Conservation (phyloP, 2,329 filamentous ascomycete species). For the Fusarium mangiferae region DNA sequence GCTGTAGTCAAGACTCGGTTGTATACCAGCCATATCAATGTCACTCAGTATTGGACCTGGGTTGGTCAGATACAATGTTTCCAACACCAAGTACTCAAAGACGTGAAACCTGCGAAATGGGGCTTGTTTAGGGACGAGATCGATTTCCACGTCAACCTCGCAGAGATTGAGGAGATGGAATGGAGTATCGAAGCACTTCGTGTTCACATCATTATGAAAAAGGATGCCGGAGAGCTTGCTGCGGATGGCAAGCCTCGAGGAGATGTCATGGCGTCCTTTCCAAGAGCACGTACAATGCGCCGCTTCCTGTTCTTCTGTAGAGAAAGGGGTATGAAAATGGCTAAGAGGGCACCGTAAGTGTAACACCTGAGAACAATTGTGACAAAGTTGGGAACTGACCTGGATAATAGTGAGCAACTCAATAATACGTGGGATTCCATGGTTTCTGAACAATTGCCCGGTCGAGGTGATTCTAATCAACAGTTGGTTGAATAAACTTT, state of each 20-base stretch:
- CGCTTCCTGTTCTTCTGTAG: slow-evolving; percentile 61
- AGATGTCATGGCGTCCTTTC: slow-evolving; percentile 62
- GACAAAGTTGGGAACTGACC: slow-evolving; percentile 25
- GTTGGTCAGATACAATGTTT: slow-evolving; percentile 53
- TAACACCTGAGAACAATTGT: not conserved
- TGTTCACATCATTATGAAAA: slow-evolving; percentile 54
- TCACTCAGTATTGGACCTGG: slow-evolving; percentile 69
- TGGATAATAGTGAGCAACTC: slow-evolving; percentile 48
- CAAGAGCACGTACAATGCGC: slow-evolving; percentile 62
- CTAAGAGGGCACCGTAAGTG: slow-evolving; percentile 55
- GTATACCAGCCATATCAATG: slow-evolving; percentile 57
- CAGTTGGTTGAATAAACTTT: slow-evolving; percentile 41
- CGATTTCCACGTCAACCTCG: slow-evolving; percentile 60
- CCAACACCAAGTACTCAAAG: slow-evolving; percentile 65
- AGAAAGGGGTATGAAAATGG: slow-evolving; percentile 55
- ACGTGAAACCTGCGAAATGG: slow-evolving; percentile 58
- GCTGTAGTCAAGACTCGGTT: slow-evolving; percentile 62
- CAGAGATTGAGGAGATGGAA: slow-evolving; percentile 58
- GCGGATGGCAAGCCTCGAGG: slow-evolving; percentile 53
- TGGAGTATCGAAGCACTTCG: slow-evolving; percentile 56
- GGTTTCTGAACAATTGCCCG: slow-evolving; percentile 48
- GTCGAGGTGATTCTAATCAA: slow-evolving; percentile 43
- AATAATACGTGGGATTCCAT: slow-evolving; percentile 50
- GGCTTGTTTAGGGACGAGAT: slow-evolving; percentile 61
- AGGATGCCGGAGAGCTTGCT: slow-evolving; percentile 40